A percentile compares a stretch with the other conserved stretches of the same genome.
These are phyloP conservation scores for Coccomyxa subellipsoidea DNA, from an alignment of 163 green algal genomes.

Conservation along the genomic window DNA sequence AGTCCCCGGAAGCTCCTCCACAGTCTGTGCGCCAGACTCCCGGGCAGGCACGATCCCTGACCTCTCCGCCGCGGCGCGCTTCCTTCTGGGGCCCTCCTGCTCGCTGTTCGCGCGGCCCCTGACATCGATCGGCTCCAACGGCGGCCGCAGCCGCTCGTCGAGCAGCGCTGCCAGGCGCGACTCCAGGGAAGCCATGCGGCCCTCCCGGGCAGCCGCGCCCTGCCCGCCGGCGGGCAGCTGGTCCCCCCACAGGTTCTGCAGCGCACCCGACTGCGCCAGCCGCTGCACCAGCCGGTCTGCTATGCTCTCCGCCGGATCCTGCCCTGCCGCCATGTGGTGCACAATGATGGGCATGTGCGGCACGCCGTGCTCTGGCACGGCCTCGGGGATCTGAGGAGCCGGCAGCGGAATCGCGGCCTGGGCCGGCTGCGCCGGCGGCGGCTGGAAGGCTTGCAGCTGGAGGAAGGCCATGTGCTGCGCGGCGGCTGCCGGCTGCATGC, in stretches of 20 bases:
- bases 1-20: background rate
- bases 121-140: constrained; percentile 15
- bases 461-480: background rate
- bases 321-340: constrained; percentile 1
- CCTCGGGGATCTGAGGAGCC: background rate
- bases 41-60: background rate
- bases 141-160: background rate
- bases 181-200: constrained; percentile 14
- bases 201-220: constrained; percentile 1
- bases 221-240: constrained; percentile 11
- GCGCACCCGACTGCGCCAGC: constrained; percentile 5
- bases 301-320: background rate
- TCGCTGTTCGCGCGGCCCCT: background rate
- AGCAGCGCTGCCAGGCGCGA: constrained; percentile 23
- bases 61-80: background rate
- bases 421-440: constrained; percentile 38
- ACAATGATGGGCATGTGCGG: background rate
- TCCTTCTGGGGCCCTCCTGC: background rate
- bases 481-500: background rate
- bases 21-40: background rate
- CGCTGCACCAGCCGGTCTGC: constrained; percentile 13
- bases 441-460: constrained; percentile 1
- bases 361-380: background rate
- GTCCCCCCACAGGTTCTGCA: constrained; percentile 13
- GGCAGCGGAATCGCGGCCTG: background rate